These are phyloP conservation scores for Oropetium thomaeum DNA, from an alignment of 176 grass and related monocot species.

Conservation along the genomic window DNA sequence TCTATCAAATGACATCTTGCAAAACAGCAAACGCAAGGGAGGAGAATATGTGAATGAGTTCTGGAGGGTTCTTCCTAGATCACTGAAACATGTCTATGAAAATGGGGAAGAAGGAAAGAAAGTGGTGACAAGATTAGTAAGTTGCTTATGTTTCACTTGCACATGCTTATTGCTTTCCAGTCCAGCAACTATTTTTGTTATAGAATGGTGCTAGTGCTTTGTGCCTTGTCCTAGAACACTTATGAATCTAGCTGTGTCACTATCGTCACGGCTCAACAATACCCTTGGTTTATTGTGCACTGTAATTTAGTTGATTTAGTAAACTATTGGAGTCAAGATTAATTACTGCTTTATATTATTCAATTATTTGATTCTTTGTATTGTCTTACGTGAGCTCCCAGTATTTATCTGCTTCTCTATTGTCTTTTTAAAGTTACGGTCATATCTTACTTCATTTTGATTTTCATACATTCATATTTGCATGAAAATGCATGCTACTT, in stretches of 20 bases:
- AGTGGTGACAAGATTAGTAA: constrained; percentile 88
- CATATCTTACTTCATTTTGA: neutral
- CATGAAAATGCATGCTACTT: neutral
- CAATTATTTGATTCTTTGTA: neutral
- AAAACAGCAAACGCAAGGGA: constrained; percentile 97
- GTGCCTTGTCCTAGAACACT: neutral
- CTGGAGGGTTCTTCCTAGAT: constrained; percentile 92
- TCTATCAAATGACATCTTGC: constrained; percentile 96
- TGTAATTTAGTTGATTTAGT: constrained; percentile 3
- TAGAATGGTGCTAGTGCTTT: neutral
- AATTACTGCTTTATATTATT: constrained; percentile 22
- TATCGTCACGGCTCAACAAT: constrained; percentile 16
- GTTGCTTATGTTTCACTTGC: constrained; percentile 29
- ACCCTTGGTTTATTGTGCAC: neutral
- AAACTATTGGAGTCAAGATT: neutral
- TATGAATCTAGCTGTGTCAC: neutral
- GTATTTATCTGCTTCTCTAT: constrained; percentile 6
- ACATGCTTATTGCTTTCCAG: constrained; percentile 22
- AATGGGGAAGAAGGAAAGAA: constrained; percentile 76
- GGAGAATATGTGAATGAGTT: constrained; percentile 94
- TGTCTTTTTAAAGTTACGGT: constrained; percentile 1
- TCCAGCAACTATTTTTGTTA: neutral
- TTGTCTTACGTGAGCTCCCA: neutral
- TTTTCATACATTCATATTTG: neutral
- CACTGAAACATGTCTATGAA: constrained; percentile 71